Conservation (phyloP, 306 rosid genomes). For the Malus sylvestris region DNA sequence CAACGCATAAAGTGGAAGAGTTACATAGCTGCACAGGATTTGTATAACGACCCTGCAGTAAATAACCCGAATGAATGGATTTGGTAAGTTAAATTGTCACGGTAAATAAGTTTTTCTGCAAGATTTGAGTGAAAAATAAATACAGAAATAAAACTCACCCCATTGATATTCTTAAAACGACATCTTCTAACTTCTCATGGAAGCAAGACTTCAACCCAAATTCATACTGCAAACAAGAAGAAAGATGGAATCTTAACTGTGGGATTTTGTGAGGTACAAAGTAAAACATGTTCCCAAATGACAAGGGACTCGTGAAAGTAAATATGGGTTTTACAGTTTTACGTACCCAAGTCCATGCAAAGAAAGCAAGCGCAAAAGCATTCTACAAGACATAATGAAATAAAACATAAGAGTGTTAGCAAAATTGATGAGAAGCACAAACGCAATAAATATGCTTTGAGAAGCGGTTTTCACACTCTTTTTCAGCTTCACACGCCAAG, state of each 20-base stretch:
- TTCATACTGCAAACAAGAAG: constrained; percentile 36
- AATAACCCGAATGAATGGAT: neutral
- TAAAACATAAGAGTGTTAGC: neutral
- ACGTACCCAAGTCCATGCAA: constrained; percentile 64
- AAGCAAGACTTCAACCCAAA: constrained; percentile 60
- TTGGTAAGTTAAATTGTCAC: neutral
- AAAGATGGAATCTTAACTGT: neutral
- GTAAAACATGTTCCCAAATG: neutral
- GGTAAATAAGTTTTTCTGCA: neutral
- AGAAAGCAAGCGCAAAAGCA: constrained; percentile 81
- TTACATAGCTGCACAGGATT: constrained; percentile 81
- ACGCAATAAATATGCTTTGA: neutral
- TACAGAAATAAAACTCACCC: constrained; percentile 37
- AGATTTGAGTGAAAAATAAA: neutral
- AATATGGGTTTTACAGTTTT: neutral
- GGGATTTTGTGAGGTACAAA: neutral
- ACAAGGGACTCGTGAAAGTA: neutral
- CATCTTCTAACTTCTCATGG: constrained; percentile 43
- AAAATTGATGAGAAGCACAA: neutral
- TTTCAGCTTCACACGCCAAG: neutral
- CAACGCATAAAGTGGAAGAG: constrained; percentile 81
- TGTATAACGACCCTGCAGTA: constrained; percentile 53
- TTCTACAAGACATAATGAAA: constrained; percentile 35
- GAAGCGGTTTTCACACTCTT: neutral
- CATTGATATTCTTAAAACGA: constrained; percentile 54